A percentile compares a stretch with the other conserved stretches of the same genome.
phyloP scores from a whole-genome alignment of 2,329 filamentous ascomycete species.

The Sporothrix luriei region DNA sequence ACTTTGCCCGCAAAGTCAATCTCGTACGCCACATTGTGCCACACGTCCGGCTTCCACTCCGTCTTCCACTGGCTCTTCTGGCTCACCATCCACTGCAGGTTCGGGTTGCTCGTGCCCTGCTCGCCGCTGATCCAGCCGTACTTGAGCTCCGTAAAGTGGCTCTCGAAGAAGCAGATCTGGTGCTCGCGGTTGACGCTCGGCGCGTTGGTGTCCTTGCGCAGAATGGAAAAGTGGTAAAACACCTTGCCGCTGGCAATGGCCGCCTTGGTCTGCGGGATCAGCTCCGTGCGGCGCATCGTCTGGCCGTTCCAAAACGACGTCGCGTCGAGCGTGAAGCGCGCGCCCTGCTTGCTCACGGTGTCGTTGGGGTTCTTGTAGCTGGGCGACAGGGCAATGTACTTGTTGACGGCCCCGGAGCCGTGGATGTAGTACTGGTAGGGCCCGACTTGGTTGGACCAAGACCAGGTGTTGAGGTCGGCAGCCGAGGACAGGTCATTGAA shows the following conservation, averaged over 20 bases:
- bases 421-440: conserved; percentile 79
- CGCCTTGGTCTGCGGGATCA: conserved; percentile 70
- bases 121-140: conserved; percentile 62
- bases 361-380: conserved; percentile 68
- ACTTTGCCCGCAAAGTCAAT: conserved; percentile 69
- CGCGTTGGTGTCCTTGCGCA: conserved; percentile 60
- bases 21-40: conserved; percentile 76
- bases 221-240: conserved; percentile 73
- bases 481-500: conserved; percentile 62
- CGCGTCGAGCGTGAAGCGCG: conserved; percentile 66
- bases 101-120: conserved; percentile 50
- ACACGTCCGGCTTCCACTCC: conserved; percentile 63
- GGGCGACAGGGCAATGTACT: conserved; percentile 64
- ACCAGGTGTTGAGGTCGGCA: conserved; percentile 63
- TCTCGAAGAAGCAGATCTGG: conserved; percentile 65
- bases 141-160: conserved; percentile 75
- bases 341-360: conserved; percentile 62
- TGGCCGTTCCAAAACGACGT: conserved; percentile 73
- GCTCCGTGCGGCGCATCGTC: conserved; percentile 71
- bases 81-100: conserved; percentile 66
- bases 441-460: conserved; percentile 68
- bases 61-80: conserved; percentile 64
- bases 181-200: conserved; percentile 67
- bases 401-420: conserved; percentile 56
- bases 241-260: conserved; percentile 67